Base-by-base conservation (phyloP, 805 yeast genomes). In the Candida sakaeoensis region DNA sequence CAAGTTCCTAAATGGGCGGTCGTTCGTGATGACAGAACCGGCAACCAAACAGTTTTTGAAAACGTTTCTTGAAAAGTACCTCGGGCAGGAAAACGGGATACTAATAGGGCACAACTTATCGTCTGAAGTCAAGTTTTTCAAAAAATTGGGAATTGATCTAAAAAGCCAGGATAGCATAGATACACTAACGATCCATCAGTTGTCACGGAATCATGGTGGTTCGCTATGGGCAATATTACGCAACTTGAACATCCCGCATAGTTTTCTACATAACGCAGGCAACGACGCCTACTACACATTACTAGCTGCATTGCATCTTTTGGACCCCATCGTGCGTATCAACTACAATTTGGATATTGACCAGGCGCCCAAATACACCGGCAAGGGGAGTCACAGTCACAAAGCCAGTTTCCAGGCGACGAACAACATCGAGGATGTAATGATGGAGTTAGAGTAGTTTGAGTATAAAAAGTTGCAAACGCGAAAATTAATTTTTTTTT, bases 221-320 rank as follows among this genome's bases (percentile, higher is more conserved):
- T 63, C 72, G 6, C 53, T 82, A 32, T 67, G 75, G 12, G 71
- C 68, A 15, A 54, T 75, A 0, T 59, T 81, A 13, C 55, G 74
- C 29, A 52, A 67, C 35, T 58, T 77, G 36, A 61, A 63, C 19
- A 66, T 82, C 5, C 84, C 85, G 1, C 79, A 77, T 51, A 71
- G 79, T 1, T 70, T 65, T 46, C 59, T 82, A 34, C 89, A 82
- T 54, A 82, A 82, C 53, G 89, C 85, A 2, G 85, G 81, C 2
- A 82, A 82, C 51, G 90, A 82, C 55, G 77, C 86, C 5, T 77
- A 79, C 49, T 80, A 70, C 46, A 82, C 89, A 0, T 55, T 82
- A 34, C 41, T 74, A 22, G 62, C 75, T n/a, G 69, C 75, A 8
- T 45, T 80, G 50, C 66, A 68, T 25, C 51, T 77, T 42, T 64